phyloP scores from a whole-genome alignment of 1,284 basidiomycete genomes.

The Cerioporus squamosus region DNA sequence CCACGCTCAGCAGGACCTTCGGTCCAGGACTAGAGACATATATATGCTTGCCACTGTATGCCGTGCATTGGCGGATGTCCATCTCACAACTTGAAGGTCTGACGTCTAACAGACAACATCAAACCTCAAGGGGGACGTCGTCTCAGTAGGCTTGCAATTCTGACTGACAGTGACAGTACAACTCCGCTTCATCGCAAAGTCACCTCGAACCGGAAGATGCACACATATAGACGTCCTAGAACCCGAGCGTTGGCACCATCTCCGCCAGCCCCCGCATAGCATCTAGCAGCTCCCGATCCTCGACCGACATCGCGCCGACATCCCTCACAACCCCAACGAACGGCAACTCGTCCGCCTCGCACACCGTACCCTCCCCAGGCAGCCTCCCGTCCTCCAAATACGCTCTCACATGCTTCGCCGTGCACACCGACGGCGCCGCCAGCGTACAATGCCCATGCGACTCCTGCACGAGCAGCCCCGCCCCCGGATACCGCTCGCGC shows the following conservation, averaged over 20 bases:
- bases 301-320: constrained; percentile 1
- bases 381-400: constrained; percentile 47
- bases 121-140: too few species aligned
- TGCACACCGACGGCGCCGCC: constrained; percentile 46
- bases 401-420: constrained; percentile 40
- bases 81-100: too few species aligned
- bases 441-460: constrained; percentile 44
- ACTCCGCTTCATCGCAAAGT: too few species aligned
- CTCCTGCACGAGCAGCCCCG: constrained; percentile 24
- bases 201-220: too few species aligned
- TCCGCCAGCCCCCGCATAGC: constrained; percentile 1
- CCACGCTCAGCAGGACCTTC: too few species aligned
- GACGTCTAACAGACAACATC: too few species aligned
- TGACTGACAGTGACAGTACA: too few species aligned
- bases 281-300: constrained; percentile 17
- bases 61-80: too few species aligned
- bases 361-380: constrained; percentile 45
- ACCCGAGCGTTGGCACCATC: neutral
- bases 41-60: too few species aligned
- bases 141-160: too few species aligned
- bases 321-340: constrained; percentile 7
- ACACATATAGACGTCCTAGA: too few species aligned
- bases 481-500: constrained; percentile 12
- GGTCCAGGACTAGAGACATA: too few species aligned
- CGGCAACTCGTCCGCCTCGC: constrained; percentile 28